phyloP scores from a whole-genome alignment of 257 asterid genomes.

The Solanum acaule region DNA sequence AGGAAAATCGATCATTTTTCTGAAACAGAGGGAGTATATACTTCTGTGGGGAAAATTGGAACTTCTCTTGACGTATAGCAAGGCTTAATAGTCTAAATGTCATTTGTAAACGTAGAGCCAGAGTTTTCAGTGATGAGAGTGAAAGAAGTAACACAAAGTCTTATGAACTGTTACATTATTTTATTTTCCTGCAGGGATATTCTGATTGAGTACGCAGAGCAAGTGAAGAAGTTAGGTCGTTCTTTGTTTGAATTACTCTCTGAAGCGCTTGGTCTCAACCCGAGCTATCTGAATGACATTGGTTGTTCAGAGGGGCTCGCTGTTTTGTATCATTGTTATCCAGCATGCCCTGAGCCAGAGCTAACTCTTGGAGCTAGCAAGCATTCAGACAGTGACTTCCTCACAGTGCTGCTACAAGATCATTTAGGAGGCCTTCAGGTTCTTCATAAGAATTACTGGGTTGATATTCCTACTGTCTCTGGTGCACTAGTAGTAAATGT shows the following conservation, averaged over 20 bases:
- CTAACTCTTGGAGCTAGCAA: neutral
- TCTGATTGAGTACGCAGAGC: neutral
- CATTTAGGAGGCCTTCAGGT: slow-evolving; percentile 15
- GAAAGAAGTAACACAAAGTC: neutral
- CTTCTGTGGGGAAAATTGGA: no score
- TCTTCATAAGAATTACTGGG: slow-evolving; percentile 5
- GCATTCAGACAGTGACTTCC: slow-evolving; percentile 8
- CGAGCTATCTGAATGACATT: neutral
- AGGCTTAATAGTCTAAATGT: neutral
- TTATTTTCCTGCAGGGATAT: neutral
- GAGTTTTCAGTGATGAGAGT: neutral
- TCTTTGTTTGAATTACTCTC: slow-evolving; percentile 2
- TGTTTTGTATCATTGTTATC: slow-evolving; percentile 1
- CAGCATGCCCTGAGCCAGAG: slow-evolving; percentile 13
- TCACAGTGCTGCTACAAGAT: slow-evolving; percentile 10
- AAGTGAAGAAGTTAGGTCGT: neutral
- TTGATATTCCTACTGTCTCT: slow-evolving; percentile 1
- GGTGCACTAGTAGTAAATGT: slow-evolving; percentile 4
- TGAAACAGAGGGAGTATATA: no score
- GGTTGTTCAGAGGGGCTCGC: slow-evolving; percentile 8
- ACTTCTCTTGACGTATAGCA: neutral
- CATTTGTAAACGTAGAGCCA: neutral
- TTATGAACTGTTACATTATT: neutral
- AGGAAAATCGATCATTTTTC: neutral
- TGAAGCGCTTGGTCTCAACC: slow-evolving; percentile 4